Evolutionary conservation across 352 stramenopile genomes (phyloP).

Genomic region (Phytophthora pini): DNA sequence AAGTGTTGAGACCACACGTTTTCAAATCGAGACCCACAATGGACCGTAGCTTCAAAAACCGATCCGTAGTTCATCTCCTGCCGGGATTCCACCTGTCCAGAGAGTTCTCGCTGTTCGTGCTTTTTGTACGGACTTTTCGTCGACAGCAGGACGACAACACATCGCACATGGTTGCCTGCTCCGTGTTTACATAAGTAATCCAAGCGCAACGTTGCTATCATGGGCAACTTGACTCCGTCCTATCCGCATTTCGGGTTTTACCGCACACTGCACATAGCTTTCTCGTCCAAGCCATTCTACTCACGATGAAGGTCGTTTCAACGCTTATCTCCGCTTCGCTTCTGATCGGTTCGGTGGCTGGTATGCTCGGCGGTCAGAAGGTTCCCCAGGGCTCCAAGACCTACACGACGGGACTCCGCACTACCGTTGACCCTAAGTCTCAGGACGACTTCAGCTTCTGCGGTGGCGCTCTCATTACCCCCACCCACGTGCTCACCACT

Average conservation of each 20-base stretch:
- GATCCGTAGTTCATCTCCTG: slow-evolving; percentile 12
- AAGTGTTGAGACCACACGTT: slow-evolving; percentile 6
- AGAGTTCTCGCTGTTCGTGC: slow-evolving; percentile 4
- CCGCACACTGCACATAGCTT: slow-evolving; percentile 17
- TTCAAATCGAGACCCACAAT: slow-evolving; percentile 6
- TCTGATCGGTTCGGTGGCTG: slow-evolving; percentile 23
- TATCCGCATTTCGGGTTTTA: slow-evolving; percentile 19
- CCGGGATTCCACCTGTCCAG: slow-evolving; percentile 16
- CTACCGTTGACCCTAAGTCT: slow-evolving; percentile 28
- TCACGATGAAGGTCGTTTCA: slow-evolving; percentile 24
- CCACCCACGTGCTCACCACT: slow-evolving; percentile 35
- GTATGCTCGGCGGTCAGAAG: slow-evolving; percentile 44
- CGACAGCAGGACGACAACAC: slow-evolving; percentile 13
- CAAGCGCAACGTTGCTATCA: slow-evolving; percentile 12
- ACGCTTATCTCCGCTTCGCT: slow-evolving; percentile 27
- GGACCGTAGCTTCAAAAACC: background rate
- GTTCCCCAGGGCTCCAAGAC: slow-evolving; percentile 44
- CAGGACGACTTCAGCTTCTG: slow-evolving; percentile 31
- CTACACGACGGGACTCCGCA: slow-evolving; percentile 47
- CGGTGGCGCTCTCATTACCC: slow-evolving; percentile 26
- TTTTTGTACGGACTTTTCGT: slow-evolving; percentile 7
- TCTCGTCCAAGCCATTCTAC: slow-evolving; percentile 5
- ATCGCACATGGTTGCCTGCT: slow-evolving; percentile 10
- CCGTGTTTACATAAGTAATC: slow-evolving; percentile 23
- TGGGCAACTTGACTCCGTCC: background rate